Evolutionary conservation across 192 early-diverging fungal genomes (phyloP), one percentile per base, ranked within the genome.

Genomic region (Rhizophagus prolifer): DNA sequence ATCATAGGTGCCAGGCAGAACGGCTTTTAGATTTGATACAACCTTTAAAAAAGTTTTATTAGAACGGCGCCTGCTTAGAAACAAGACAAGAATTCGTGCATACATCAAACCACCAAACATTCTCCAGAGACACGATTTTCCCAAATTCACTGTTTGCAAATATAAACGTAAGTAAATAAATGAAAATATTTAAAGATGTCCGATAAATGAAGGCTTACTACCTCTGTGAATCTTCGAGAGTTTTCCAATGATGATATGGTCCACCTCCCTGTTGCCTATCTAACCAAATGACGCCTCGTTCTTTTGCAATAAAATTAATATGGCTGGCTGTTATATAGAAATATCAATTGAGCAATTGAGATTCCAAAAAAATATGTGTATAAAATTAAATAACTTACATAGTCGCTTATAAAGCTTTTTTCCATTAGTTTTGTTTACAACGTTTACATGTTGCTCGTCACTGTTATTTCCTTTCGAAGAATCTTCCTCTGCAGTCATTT

Each of bases 61-160:
- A 25, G 9, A 25, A 25, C 3, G 60, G 8, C 2, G 60, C 26
- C 9, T 61, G 21, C n/a, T 10, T 60, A 25, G 23, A 60, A 60
- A 60, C 25, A 60, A 7, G 8, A 61, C 60, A 3, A 61, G 25
- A 0, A 61, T 61, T 61, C 10, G 12, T 26, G 12, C 60, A 9
- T 21, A 61, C 60, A n/a, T 61, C 60, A 61, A 61, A 61, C 60
- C 60, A 61, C 60, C 60, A 61, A 61, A 61, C 60, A 61, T n/a
- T 3, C 0, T 23, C 9, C 25, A 61, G n/a, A 61, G 12, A 61
- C n/a, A 61, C 60, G 10, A 61, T 21, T 61, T 61, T 61, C 10
- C 60, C 60, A 61, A 25, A 61, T 61, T 44, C 41, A 12, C 41
- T 44, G 4, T 44, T 44, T 44, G 41, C 9, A 44, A 44, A 44